Conservation (phyloP, 202 grass and related monocot species). For the Panicum virgatum region DNA sequence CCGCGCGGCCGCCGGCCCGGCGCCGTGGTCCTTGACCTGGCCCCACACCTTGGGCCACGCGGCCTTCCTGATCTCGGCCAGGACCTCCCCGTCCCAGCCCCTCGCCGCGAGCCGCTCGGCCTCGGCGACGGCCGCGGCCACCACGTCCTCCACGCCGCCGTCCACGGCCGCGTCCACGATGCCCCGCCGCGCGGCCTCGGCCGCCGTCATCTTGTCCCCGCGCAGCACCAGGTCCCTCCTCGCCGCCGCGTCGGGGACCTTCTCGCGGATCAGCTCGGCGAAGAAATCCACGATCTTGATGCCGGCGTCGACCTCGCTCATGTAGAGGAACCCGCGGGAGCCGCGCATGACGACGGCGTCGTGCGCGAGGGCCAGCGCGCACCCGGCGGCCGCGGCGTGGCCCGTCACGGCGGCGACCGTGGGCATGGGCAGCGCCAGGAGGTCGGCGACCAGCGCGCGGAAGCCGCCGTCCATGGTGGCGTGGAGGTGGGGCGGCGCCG, state of each 20-base stretch:
- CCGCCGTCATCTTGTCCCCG: conserved; percentile 50
- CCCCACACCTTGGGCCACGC: conserved; percentile 44
- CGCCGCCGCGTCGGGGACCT: conserved; percentile 56
- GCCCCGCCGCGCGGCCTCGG: conserved; percentile 45
- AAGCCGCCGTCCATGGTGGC: conserved; percentile 24
- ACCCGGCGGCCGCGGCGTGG: conserved; percentile 52
- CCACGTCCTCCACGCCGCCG: conserved; percentile 46
- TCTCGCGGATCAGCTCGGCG: conserved; percentile 56
- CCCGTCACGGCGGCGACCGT: conserved; percentile 62
- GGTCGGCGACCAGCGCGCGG: conserved; percentile 42
- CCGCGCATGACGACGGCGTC: conserved; percentile 38
- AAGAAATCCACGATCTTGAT: conserved; percentile 62
- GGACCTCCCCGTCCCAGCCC: conserved; percentile 52
- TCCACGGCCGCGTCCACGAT: conserved; percentile 56
- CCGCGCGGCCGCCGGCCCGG: background rate
- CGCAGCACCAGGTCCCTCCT: conserved; percentile 63
- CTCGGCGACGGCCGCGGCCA: conserved; percentile 49
- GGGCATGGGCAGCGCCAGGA: conserved; percentile 58
- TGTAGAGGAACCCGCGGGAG: conserved; percentile 16
- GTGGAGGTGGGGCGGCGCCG: conserved; percentile 26
- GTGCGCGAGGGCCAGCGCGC: conserved; percentile 48
- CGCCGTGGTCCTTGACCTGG: conserved; percentile 39
- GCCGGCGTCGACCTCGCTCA: conserved; percentile 50
- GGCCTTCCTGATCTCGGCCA: conserved; percentile 56
- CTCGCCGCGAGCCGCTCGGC: conserved; percentile 63